These are phyloP conservation scores for Volvox carteri DNA, from an alignment of 163 green algal species.

Conservation along the genomic window DNA sequence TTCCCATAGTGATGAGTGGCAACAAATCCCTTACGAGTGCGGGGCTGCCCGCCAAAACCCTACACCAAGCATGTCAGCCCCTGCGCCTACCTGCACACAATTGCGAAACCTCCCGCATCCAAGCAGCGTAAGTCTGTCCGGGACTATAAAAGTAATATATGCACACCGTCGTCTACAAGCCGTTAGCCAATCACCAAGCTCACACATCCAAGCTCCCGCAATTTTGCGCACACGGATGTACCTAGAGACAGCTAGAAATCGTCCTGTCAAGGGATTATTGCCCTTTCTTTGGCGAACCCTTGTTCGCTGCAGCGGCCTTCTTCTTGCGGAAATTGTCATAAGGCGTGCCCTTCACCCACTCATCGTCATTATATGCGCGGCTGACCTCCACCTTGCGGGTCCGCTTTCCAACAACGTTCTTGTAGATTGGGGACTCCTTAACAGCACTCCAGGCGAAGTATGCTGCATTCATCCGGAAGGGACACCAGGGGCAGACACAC, in stretches of 20 bases:
- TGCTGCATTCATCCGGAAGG: constrained; percentile 7
- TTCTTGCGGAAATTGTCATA: constrained; percentile 68
- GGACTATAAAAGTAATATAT: background rate
- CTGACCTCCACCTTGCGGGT: constrained; percentile 28
- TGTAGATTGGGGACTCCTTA: constrained; percentile 32
- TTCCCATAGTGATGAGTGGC: background rate
- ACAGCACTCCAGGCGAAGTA: constrained; percentile 18
- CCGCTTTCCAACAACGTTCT: constrained; percentile 41
- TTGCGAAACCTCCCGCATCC: background rate
- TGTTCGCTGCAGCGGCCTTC: constrained; percentile 30
- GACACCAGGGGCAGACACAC: no score
- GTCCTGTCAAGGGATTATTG: background rate
- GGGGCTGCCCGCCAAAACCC: background rate
- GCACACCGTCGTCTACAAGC: background rate
- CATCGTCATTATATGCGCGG: constrained; percentile 63
- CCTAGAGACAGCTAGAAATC: background rate
- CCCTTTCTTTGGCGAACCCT: constrained; percentile 43
- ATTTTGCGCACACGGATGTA: no score
- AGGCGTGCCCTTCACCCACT: constrained; percentile 76
- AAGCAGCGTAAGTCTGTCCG: background rate
- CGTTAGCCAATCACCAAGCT: background rate
- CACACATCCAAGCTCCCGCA: background rate
- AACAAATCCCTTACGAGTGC: no score
- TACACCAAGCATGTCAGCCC: background rate
- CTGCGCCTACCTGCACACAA: background rate